Base-by-base conservation (phyloP, 495 filamentous ascomycete species). In the Neurospora sp. region DNA sequence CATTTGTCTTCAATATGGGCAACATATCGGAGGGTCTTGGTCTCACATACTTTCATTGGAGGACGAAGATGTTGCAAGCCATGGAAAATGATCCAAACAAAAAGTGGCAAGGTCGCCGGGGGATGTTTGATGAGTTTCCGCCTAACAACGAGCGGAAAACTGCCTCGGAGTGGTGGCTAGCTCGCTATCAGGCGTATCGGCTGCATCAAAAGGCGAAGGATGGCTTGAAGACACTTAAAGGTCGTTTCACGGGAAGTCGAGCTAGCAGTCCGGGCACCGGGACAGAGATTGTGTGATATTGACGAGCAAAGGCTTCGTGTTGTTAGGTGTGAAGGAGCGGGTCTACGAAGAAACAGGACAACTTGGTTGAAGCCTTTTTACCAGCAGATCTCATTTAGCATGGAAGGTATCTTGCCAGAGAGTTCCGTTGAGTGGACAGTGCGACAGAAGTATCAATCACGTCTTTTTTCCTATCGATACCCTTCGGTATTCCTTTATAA, bases 1-100 rank as follows among this genome's bases (percentile, higher is more conserved):
- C n/a, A 47, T 0, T 0, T 4, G 44, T 47, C 8, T 47, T 47
- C 44, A 47, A 47, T 10, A 47, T 47, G 0, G 44, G 44, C 0
- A 47, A 22, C 44, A 47, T 47, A n/a, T 47, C n/a, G n/a, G 44
- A 47, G 0, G 8, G 0, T 47, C 0, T 47, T 9, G 44, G 44
- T 0, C 8, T 10, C 44, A 47, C n/a, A 0, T 47, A 47, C 1
- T 47, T 5, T 1, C 18, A 0, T 3, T 47, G 44, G 44, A 0
- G 44, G n/a, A 1, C 0, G 44, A 47, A 47, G 44, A 1, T 4
- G n/a, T 10, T 47, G 44, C 18, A 47, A 47, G n/a, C 1, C 0
- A 47, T 47, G 44, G n/a, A 47, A 16, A 20, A 47, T 3, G 44
- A 47, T 10, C 0, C 44, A 10, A 47, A 47, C 8, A 20, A 3